Conservation (phyloP, 1,284 basidiomycete genomes). For the Kwoniella shivajii region DNA sequence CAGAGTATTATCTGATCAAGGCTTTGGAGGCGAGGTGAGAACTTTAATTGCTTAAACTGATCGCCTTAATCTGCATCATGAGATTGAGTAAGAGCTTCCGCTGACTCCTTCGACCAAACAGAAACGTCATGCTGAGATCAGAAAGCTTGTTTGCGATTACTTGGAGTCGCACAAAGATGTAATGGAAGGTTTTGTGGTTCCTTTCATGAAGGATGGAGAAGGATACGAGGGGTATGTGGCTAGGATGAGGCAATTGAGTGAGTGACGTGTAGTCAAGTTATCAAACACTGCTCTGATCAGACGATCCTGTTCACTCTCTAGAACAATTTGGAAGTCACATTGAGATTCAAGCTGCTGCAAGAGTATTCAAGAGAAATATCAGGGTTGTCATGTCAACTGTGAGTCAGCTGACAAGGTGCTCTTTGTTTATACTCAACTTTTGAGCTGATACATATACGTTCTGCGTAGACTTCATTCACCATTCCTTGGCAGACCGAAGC, state of each 20-base stretch:
- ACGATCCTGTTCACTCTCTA: too few species aligned
- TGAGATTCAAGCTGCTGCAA: constrained; percentile 46
- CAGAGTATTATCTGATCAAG: constrained; percentile 44
- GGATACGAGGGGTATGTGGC: constrained; percentile 43
- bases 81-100: not conserved
- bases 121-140: constrained; percentile 41
- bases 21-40: constrained; percentile 39
- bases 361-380: constrained; percentile 43
- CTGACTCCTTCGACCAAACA: constrained; percentile 4
- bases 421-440: not conserved
- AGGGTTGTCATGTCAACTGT: constrained; percentile 46
- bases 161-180: constrained; percentile 36
- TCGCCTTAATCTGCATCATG: not conserved
- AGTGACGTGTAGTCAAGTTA: constrained; percentile 3
- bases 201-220: constrained; percentile 41
- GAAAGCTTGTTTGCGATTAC: constrained; percentile 46
- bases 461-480: constrained; percentile 39
- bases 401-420: constrained; percentile 5
- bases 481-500: constrained; percentile 35
- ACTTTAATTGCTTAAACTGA: not conserved
- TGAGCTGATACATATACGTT: not conserved
- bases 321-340: constrained; percentile 47
- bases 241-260: constrained; percentile 42
- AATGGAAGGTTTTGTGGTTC: constrained; percentile 40
- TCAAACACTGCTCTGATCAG: not conserved